Evolutionary conservation across 164 flowering plant species (phyloP), one percentile per base, ranked within the genome.

Genomic region (Platanus orientalis): DNA sequence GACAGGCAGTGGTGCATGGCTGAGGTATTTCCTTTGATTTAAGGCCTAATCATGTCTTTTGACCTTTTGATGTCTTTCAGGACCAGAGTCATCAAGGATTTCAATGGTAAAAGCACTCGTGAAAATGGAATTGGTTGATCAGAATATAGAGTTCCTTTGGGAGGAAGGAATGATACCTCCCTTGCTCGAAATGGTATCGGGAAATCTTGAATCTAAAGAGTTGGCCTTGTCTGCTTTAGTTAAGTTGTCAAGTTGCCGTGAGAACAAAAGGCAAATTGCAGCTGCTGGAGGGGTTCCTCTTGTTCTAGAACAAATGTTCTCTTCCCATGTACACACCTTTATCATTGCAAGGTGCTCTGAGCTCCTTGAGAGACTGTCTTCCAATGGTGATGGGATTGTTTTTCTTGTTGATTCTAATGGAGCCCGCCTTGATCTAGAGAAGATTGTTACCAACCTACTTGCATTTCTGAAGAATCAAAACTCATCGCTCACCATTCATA

Each of bases 111-210:
- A 56, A 71, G 57, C 77, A 28, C 71, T 85, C 54, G 70, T 69
- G 42, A 56, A 62, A 30, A 71, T 83, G 82, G 87, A 82, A 60
- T 65, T 85, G 67, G 79, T 63, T 50, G 80, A 81, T 57, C 70
- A 67, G 51, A 68, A 79, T 63, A 56, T 78, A 60, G 71, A 69
- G 73, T 51, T 76, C 49, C 87, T 87, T 71, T 88, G 87, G 9
- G 83, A 78, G 70, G 82, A 72, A 76, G 90, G 94, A 20, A 65
- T 78, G 23, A 80, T 87, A 61, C 76, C 79, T 61, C 79, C 80
- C 23, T 70, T 87, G 73, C 84, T 87, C 49, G 76, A 71, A 68
- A 83, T 87, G 94, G 44, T 60, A 56, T 79, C 82, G 27, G 79
- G 70, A 28, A 76, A 63, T 58, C 45, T 82, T 16, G 86, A 80